These are phyloP conservation scores for Chiua virens DNA, from an alignment of 768 basidiomycete species.

Conservation along the genomic window DNA sequence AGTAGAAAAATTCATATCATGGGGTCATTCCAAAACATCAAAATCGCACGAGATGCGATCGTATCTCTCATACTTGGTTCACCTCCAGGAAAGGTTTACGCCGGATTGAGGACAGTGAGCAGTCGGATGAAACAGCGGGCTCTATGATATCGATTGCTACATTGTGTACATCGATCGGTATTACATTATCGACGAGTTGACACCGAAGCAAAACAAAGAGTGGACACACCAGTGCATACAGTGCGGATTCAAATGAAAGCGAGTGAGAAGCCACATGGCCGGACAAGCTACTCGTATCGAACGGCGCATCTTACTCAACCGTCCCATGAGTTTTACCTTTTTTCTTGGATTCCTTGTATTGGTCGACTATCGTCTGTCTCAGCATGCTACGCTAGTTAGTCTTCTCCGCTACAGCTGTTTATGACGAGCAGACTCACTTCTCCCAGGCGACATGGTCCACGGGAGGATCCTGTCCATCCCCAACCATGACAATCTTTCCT, in stretches of 20 bases:
- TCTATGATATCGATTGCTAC: slow-evolving; percentile 42
- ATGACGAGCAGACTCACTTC: slow-evolving; percentile 47
- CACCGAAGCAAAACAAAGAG: slow-evolving; percentile 1
- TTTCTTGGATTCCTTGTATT: slow-evolving; percentile 44
- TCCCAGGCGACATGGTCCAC: slow-evolving; percentile 54
- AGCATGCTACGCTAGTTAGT: slow-evolving; percentile 42
- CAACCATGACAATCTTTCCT: slow-evolving; percentile 65
- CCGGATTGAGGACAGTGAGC: slow-evolving; percentile 87
- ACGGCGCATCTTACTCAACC: slow-evolving; percentile 1
- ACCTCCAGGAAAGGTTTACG: slow-evolving; percentile 92
- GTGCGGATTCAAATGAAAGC: background rate
- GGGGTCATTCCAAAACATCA: slow-evolving; percentile 98
- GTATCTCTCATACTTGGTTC: slow-evolving; percentile 94
- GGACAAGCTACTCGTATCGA: background rate
- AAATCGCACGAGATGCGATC: slow-evolving; percentile 93
- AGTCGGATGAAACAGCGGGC: slow-evolving; percentile 93
- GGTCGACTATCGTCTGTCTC: slow-evolving; percentile 46
- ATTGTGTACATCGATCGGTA: slow-evolving; percentile 2
- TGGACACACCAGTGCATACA: background rate
- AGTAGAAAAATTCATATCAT: slow-evolving; percentile 95
- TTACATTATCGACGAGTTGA: slow-evolving; percentile 10
- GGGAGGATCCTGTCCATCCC: slow-evolving; percentile 59
- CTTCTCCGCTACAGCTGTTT: background rate
- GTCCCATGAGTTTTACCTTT: slow-evolving; percentile 22
- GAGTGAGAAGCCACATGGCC: background rate